Evolutionary conservation across 2,329 filamentous ascomycete species (phyloP).

Genomic region (Hymenoscyphus linearis): DNA sequence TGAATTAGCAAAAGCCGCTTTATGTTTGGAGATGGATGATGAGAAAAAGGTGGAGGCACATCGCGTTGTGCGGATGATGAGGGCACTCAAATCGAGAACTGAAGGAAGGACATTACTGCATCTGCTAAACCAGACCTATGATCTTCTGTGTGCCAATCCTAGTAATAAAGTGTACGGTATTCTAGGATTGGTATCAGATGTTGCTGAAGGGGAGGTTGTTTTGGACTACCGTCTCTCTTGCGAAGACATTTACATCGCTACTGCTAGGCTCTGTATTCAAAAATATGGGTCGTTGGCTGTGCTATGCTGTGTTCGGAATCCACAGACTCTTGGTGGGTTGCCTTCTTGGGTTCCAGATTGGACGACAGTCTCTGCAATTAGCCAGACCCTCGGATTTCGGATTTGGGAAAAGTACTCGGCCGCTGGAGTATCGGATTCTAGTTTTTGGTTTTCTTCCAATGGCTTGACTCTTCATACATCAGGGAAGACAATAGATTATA

Average conservation of each 20-base stretch:
- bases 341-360: not conserved
- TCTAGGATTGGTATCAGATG: not conserved
- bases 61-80: not conserved
- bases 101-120: not conserved
- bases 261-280: not conserved
- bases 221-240: not conserved
- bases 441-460: not conserved
- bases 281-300: not conserved
- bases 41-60: not conserved
- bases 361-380: not conserved
- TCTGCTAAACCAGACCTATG: not conserved
- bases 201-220: not conserved
- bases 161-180: not conserved
- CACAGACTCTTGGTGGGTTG: not conserved
- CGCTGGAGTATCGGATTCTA: not conserved
- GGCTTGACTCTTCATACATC: not conserved
- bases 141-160: not conserved
- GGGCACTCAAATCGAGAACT: not conserved
- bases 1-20: not conserved
- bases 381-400: not conserved
- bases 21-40: not conserved
- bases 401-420: not conserved
- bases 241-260: not conserved
- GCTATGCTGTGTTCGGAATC: not conserved
- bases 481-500: not conserved